Evolutionary conservation across 2,329 filamentous ascomycete genomes (phyloP).

Genomic region (Clonostachys byssicola): DNA sequence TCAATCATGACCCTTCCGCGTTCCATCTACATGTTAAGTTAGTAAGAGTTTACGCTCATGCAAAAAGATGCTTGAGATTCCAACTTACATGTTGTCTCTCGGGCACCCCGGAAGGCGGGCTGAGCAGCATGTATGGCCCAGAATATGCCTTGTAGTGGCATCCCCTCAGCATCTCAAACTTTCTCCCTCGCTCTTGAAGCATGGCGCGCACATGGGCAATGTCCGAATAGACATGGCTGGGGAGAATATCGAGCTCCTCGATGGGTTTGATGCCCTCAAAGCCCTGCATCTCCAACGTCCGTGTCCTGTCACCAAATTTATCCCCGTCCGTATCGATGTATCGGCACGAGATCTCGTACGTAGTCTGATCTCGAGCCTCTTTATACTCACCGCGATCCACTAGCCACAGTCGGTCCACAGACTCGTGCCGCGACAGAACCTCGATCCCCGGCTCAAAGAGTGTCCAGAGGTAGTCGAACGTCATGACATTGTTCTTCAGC

Average conservation of each 20-base stretch:
- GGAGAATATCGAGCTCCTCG: conserved; percentile 59
- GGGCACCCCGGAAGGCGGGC: too few relatives aligned
- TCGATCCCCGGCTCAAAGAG: conserved; percentile 85
- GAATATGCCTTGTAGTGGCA: conserved; percentile 81
- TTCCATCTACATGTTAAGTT: neutral
- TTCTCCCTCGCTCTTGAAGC: conserved; percentile 77
- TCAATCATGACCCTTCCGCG: neutral
- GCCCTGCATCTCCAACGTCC: conserved; percentile 63
- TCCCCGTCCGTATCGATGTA: conserved; percentile 91
- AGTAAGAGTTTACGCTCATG: too few relatives aligned
- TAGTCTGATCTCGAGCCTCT: neutral
- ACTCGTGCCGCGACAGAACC: conserved; percentile 73
- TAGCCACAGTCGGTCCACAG: conserved; percentile 71
- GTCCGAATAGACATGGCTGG: neutral
- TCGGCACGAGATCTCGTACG: conserved; percentile 68
- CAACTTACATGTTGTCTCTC: neutral
- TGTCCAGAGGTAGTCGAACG: conserved; percentile 85
- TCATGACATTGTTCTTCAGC: conserved; percentile 77
- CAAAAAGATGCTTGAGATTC: neutral
- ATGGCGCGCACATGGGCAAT: conserved; percentile 48
- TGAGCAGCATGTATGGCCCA: conserved; percentile 31
- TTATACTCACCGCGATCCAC: conserved; percentile 66
- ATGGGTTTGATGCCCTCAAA: conserved; percentile 85
- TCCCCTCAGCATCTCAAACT: conserved; percentile 75
- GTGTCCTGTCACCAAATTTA: conserved; percentile 70